phyloP scores from a whole-genome alignment of 306 rosid genomes.

The Prunus persica region Prunus_persica_NCBIv2 NC_034009.1:11580501-11581000 shows the following conservation, averaged over 20 bases:
- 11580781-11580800: conserved; percentile 26
- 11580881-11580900: conserved; percentile 21
- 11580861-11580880: conserved; percentile 3
- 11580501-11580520: neutral
- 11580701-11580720: conserved; percentile 18
- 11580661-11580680: conserved; percentile 2
- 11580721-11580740: conserved; percentile 21
- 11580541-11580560: neutral
- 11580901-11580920: conserved; percentile 24
- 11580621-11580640: neutral
- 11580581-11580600: neutral
- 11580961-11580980: conserved; percentile 2
- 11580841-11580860: conserved; percentile 28
- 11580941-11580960: conserved; percentile 17
- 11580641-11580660: conserved; percentile 7
- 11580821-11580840: conserved; percentile 29
- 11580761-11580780: conserved; percentile 24
- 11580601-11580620: neutral
- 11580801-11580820: conserved; percentile 29
- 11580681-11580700: neutral
- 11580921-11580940: conserved; percentile 29
- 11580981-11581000: neutral
- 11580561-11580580: neutral
- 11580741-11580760: conserved; percentile 21
- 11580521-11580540: neutral